Base-by-base conservation (phyloP, 768 basidiomycete species). In the Suillus alpinus region DNA sequence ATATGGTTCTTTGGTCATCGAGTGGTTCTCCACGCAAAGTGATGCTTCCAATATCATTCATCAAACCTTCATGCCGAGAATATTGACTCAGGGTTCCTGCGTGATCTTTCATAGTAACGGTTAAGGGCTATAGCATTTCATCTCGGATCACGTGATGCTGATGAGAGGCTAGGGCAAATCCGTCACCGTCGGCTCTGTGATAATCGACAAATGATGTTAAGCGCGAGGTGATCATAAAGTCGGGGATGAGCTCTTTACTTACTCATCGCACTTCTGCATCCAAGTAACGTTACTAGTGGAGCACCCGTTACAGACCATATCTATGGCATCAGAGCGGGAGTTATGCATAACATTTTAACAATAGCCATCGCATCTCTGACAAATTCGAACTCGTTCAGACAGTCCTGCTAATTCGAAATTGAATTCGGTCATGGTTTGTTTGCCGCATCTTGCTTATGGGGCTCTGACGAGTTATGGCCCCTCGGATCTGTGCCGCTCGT, bases 401-500 rank as follows among this genome's bases (percentile, higher is more conserved):
- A 6, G 18, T 50, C 3, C 18, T 31, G 18, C 16, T 50, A 18
- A 31, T n/a, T 50, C 31, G 49, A 50, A 50, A 32, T 32, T 5
- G 49, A 50, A 50, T 32, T 50, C 10, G 49, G 18, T 49, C 14
- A 47, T 1, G 6, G 8, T 50, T 31, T 31, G 9, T 32, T 32
- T 2, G 49, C 29, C 49, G 10, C 29, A 12, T 49, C 29, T 50
- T 50, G 29, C 29, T 12, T 31, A 31, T 16, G 9, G 14, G 5
- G 2, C 31, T 50, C 47, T 49, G 46, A 26, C 26, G 46, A 43
- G 26, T 29, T 47, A 16, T 13, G 14, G 3, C 26, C 14, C 6
- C 2, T 47, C 23, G 80, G 70, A 67, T 86, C 84, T 12, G 92
- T 87, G 41, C 92, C 92, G 79, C 3, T 73, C 69, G 0, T 68